Evolutionary conservation across 1,284 basidiomycete genomes (phyloP).

Genomic region (Exobasidium cylindrosporum): DNA sequence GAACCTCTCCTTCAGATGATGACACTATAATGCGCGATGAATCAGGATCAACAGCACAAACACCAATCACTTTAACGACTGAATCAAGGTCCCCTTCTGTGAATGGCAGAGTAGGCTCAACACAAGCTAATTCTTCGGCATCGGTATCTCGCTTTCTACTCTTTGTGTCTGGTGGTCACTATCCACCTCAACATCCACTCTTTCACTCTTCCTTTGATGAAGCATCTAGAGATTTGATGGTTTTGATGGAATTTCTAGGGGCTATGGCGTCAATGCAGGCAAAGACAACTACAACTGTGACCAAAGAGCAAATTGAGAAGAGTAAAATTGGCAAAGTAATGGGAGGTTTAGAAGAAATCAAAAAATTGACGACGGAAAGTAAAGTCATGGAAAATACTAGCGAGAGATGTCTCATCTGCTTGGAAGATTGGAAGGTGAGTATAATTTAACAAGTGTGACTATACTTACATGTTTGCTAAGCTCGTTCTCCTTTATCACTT

Average conservation of each 20-base stretch:
- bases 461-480: too few species aligned
- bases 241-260: slow-evolving; percentile 49
- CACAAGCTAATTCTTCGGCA: neutral
- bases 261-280: slow-evolving; percentile 41
- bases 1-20: neutral
- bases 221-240: slow-evolving; percentile 50
- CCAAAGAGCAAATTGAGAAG: slow-evolving; percentile 41
- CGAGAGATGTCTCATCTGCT: slow-evolving; percentile 48
- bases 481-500: too few species aligned
- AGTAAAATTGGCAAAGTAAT: slow-evolving; percentile 32
- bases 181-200: slow-evolving; percentile 46
- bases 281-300: slow-evolving; percentile 38
- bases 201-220: slow-evolving; percentile 36
- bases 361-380: slow-evolving; percentile 21
- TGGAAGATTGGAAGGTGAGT: slow-evolving; percentile 42
- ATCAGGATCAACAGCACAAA: neutral
- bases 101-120: neutral
- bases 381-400: slow-evolving; percentile 46
- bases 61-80: neutral
- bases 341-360: slow-evolving; percentile 25
- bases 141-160: slow-evolving; percentile 47
- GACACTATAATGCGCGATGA: neutral
- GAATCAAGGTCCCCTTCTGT: slow-evolving; percentile 4
- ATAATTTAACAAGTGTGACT: too few species aligned
- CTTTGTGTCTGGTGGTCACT: slow-evolving; percentile 50